Evolutionary conservation across 306 rosid genomes (phyloP).

Genomic region (Vachellia pachyceras): DNA sequence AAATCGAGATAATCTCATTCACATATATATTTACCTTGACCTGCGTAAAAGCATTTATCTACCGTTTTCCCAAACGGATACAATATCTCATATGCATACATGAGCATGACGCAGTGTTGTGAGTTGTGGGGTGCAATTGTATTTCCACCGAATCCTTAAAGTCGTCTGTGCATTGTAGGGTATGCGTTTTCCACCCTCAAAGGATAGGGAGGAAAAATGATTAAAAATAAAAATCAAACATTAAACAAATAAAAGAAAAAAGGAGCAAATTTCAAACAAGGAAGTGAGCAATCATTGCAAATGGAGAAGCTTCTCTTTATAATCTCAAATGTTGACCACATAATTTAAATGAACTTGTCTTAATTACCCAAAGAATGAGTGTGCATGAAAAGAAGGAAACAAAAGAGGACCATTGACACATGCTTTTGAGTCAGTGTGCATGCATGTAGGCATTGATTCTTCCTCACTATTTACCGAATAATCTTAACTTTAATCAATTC

Average conservation of each 20-base stretch:
- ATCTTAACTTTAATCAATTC: background rate
- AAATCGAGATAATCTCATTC: no score
- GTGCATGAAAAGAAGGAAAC: conserved; percentile 9
- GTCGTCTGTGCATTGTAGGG: background rate
- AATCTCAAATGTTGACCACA: background rate
- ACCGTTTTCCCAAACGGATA: no score
- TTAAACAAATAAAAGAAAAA: background rate
- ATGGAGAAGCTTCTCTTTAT: background rate
- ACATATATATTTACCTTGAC: no score
- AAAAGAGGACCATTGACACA: background rate
- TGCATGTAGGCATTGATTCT: background rate
- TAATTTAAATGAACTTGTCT: background rate
- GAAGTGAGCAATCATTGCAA: background rate
- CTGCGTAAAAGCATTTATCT: no score
- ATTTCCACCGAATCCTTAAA: background rate
- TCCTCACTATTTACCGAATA: background rate
- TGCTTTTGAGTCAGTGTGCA: background rate
- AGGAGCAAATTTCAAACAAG: background rate
- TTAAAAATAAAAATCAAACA: background rate
- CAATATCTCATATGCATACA: no score
- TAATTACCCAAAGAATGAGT: background rate
- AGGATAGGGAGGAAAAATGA: background rate
- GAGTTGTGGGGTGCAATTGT: background rate
- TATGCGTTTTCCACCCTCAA: background rate
- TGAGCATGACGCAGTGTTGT: background rate